phyloP scores from a whole-genome alignment of 2,329 filamentous ascomycete genomes.

The Lizonia empirigonia region DNA sequence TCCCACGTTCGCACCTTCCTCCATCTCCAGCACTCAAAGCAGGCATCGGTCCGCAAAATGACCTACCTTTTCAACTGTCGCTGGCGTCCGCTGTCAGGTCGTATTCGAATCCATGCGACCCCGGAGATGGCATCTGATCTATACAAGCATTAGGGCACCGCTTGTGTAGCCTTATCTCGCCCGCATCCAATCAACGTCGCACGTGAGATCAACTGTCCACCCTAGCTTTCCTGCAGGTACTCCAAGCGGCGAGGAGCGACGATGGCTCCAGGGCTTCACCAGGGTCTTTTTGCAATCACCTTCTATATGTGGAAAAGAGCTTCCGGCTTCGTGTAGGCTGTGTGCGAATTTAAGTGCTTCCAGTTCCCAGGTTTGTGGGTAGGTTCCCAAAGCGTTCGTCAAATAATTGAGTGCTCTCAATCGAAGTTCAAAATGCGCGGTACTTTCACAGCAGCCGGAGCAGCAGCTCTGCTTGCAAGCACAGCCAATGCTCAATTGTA shows the following conservation, averaged over 20 bases:
- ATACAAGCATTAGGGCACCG: conserved; percentile 25
- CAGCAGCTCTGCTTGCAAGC: conserved; percentile 27
- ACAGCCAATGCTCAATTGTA: conserved; percentile 50
- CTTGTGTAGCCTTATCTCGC: conserved; percentile 30
- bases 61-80: conserved; percentile 7
- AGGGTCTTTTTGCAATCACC: conserved; percentile 26
- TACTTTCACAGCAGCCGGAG: conserved; percentile 20
- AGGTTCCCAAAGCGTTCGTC: conserved; percentile 10
- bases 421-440: conserved; percentile 29
- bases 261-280: conserved; percentile 13
- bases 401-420: conserved; percentile 5
- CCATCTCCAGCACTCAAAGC: background rate
- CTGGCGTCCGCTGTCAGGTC: background rate
- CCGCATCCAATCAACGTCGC: conserved; percentile 38
- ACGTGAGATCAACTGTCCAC: conserved; percentile 32
- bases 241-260: conserved; percentile 22
- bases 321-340: conserved; percentile 18
- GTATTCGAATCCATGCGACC: conserved; percentile 10
- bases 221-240: conserved; percentile 40
- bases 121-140: conserved; percentile 23
- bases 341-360: conserved; percentile 15
- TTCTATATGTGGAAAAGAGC: conserved; percentile 42
- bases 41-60: conserved; percentile 2
- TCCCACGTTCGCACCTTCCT: conserved; percentile 14
- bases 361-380: conserved; percentile 14